Evolutionary conservation across 108 stramenopile genomes (phyloP).

Genomic region (Fragilariopsis cylindrus): DNA sequence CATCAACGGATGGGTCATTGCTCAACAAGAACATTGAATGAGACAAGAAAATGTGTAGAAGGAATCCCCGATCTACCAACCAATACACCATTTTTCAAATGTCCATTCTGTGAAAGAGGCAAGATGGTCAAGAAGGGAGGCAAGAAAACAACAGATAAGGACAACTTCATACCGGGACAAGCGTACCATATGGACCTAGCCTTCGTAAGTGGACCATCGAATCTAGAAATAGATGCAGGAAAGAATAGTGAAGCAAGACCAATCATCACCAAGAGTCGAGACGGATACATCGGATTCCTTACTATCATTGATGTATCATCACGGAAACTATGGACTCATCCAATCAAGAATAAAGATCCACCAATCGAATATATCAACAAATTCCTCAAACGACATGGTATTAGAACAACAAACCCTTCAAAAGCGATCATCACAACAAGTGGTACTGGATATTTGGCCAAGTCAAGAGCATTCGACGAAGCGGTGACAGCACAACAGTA

Average conservation of each 20-base stretch:
- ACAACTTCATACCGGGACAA: not conserved
- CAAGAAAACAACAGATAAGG: not conserved
- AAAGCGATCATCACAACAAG: not conserved
- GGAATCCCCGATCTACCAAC: not conserved
- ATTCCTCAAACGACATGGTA: conserved; percentile 9
- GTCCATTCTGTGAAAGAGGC: not conserved
- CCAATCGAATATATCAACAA: conserved; percentile 12
- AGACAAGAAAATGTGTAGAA: not conserved
- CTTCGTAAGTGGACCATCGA: not conserved
- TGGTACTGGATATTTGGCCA: not conserved
- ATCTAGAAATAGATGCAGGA: not conserved
- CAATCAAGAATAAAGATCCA: not conserved
- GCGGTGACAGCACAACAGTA: not conserved
- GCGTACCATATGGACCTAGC: not conserved
- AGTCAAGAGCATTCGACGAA: not conserved
- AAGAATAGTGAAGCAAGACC: not conserved
- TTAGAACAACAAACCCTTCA: not conserved
- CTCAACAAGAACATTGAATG: not conserved
- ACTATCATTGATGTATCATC: conserved; percentile 9
- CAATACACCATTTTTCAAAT: not conserved
- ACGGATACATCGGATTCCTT: not conserved
- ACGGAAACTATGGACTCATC: conserved; percentile 2
- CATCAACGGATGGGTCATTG: not conserved
- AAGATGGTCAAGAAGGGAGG: not conserved
- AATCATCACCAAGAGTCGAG: conserved; percentile 4